Percentiles rank a stretch among this genome's conserved stretches.
These are phyloP conservation scores for Bassia scoparia DNA, from an alignment of 148 eudicot species.

Conservation along the genomic window DNA sequence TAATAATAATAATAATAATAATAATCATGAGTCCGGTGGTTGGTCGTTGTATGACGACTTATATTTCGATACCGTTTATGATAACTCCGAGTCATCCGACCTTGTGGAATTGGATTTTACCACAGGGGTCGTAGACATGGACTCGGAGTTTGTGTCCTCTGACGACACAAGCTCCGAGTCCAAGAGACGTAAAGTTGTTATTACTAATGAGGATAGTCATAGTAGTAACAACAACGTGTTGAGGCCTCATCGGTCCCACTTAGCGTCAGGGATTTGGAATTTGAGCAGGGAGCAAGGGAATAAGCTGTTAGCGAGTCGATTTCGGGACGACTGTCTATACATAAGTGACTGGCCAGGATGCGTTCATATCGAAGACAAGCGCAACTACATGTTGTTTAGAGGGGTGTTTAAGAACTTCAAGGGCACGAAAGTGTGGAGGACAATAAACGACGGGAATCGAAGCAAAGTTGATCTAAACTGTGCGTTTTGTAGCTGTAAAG, in stretches of 20 bases:
- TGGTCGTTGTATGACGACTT: constrained; percentile 88
- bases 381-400: constrained; percentile 82
- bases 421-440: constrained; percentile 77
- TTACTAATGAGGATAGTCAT: background rate
- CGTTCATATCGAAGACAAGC: constrained; percentile 64
- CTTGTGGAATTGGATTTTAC: background rate
- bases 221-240: background rate
- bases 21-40: constrained; percentile 12
- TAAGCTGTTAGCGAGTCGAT: constrained; percentile 72
- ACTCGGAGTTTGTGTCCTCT: background rate
- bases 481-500: constrained; percentile 61
- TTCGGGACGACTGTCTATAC: constrained; percentile 71
- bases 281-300: constrained; percentile 82
- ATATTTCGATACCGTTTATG: constrained; percentile 59
- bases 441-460: constrained; percentile 70
- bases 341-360: constrained; percentile 97
- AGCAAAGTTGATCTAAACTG: constrained; percentile 54
- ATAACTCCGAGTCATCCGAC: constrained; percentile 40
- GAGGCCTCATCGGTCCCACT: constrained; percentile 49
- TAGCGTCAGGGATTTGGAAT: constrained; percentile 70
- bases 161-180: background rate
- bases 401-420: constrained; percentile 87
- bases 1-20: background rate
- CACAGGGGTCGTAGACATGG: background rate
- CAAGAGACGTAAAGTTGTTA: constrained; percentile 42